These are phyloP conservation scores for Xylaria sp. DNA, from an alignment of 2,329 filamentous ascomycete species.

Conservation along the genomic window DNA sequence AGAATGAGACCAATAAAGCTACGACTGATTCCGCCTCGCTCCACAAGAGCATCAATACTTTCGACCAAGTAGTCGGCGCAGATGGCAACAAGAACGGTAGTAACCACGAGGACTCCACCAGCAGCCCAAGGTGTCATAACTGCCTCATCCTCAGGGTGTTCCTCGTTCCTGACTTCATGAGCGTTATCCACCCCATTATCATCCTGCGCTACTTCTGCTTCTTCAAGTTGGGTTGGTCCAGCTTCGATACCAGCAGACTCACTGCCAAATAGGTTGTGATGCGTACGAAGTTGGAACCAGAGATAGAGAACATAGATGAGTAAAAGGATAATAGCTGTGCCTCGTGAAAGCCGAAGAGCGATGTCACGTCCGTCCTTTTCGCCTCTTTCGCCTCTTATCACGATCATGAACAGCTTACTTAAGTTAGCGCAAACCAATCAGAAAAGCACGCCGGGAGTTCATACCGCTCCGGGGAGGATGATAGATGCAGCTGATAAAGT, in stretches of 20 bases:
- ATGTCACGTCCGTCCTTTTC: slow-evolving; percentile 60
- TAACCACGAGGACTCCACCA: slow-evolving; percentile 71
- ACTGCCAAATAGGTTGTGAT: slow-evolving; percentile 76
- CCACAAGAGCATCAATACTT: slow-evolving; percentile 78
- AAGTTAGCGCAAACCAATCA: slow-evolving; percentile 37
- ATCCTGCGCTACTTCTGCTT: slow-evolving; percentile 8
- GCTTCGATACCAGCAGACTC: slow-evolving; percentile 46
- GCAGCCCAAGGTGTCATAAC: slow-evolving; percentile 73
- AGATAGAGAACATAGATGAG: slow-evolving; percentile 81
- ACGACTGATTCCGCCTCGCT: slow-evolving; percentile 77
- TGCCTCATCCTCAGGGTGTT: slow-evolving; percentile 51
- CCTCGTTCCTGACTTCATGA: slow-evolving; percentile 54
- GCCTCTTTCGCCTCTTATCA: slow-evolving; percentile 55
- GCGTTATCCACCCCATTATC: slow-evolving; percentile 10
- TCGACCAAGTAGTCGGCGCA: slow-evolving; percentile 83
- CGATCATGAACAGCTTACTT: slow-evolving; percentile 71
- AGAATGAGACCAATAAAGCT: slow-evolving; percentile 84
- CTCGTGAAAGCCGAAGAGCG: slow-evolving; percentile 77
- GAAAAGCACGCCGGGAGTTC: slow-evolving; percentile 35
- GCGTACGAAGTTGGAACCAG: slow-evolving; percentile 80
- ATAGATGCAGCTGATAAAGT: slow-evolving; percentile 79
- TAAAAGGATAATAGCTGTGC: slow-evolving; percentile 79
- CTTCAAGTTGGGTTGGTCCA: slow-evolving; percentile 34
- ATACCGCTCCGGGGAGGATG: slow-evolving; percentile 78
- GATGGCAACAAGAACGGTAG: slow-evolving; percentile 76